A percentile compares a stretch with the other conserved stretches of the same genome.
Conservation (phyloP, 305 asterid species). For the Rubia peregrina region DNA sequence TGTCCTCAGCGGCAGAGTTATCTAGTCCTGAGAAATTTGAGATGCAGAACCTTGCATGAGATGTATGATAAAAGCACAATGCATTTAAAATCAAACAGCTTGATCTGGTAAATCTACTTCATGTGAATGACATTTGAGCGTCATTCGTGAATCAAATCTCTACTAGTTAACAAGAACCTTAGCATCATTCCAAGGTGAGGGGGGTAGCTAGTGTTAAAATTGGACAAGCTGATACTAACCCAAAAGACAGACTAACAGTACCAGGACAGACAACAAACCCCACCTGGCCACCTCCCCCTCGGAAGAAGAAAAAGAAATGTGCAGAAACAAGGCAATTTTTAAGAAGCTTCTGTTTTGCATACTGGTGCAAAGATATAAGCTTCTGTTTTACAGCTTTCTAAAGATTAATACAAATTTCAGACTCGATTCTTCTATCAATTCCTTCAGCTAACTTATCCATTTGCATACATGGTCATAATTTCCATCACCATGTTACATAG, state of each 20-base stretch:
- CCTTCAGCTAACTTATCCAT: not conserved
- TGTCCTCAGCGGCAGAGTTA: conserved; percentile 59
- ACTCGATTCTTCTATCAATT: not conserved
- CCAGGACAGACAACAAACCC: no score
- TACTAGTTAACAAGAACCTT: not conserved
- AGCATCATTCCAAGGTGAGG: not conserved
- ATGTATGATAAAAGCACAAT: not conserved
- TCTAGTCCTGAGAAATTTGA: conserved; percentile 30
- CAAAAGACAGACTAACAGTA: no score
- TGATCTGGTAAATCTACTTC: not conserved
- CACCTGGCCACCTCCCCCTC: no score
- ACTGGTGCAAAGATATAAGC: not conserved
- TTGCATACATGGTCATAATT: not conserved
- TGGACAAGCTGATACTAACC: no score
- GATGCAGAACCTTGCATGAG: not conserved
- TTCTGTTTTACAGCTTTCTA: not conserved
- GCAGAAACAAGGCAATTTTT: not conserved
- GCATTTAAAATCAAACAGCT: not conserved
- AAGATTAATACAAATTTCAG: not conserved
- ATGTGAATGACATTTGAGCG: not conserved
- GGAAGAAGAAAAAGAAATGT: not conserved
- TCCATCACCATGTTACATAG: conserved; percentile 1
- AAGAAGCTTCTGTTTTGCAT: not conserved
- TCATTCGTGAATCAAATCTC: not conserved
- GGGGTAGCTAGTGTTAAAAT: no score